These are phyloP conservation scores for Aegilops speltoides DNA, from an alignment of 176 grass and related monocot genomes.

Conservation along the genomic window DNA sequence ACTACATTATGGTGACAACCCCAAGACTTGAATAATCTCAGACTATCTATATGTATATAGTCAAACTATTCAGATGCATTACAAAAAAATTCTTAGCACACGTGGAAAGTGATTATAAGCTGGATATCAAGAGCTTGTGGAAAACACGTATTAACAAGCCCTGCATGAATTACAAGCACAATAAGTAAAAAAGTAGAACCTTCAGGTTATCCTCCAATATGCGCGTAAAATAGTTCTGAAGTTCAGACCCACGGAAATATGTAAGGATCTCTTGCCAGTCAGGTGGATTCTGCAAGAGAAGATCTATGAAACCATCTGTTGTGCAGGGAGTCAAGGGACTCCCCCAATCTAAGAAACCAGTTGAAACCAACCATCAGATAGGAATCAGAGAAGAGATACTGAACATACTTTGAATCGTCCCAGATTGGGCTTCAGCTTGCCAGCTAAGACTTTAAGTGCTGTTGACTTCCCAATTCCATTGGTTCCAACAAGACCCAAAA, in stretches of 20 bases:
- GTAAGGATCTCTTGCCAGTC: slow-evolving; percentile 98
- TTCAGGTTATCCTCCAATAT: slow-evolving; percentile 92
- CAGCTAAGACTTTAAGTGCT: slow-evolving; percentile 85
- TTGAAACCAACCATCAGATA: slow-evolving; percentile 21
- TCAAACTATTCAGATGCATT: neutral
- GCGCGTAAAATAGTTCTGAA: slow-evolving; percentile 95
- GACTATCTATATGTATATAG: neutral
- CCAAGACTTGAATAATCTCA: neutral
- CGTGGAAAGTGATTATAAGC: neutral
- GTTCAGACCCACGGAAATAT: slow-evolving; percentile 89
- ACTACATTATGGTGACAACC: slow-evolving; percentile 1
- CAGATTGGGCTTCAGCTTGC: slow-evolving; percentile 95
- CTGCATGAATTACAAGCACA: neutral
- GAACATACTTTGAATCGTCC: slow-evolving; percentile 71
- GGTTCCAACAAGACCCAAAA: slow-evolving; percentile 86
- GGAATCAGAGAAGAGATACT: slow-evolving; percentile 5
- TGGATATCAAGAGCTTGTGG: neutral
- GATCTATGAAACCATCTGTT: slow-evolving; percentile 18
- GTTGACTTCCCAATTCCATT: slow-evolving; percentile 98
- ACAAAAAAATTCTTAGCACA: neutral
- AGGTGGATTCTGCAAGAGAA: slow-evolving; percentile 65
- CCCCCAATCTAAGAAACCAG: neutral
- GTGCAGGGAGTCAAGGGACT: neutral
- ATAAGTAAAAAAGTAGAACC: slow-evolving; percentile 41
- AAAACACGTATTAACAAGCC: neutral